These are phyloP conservation scores for Trypanosomatidae sp. DNA, from an alignment of 208 protist species.

Conservation along the genomic window DNA sequence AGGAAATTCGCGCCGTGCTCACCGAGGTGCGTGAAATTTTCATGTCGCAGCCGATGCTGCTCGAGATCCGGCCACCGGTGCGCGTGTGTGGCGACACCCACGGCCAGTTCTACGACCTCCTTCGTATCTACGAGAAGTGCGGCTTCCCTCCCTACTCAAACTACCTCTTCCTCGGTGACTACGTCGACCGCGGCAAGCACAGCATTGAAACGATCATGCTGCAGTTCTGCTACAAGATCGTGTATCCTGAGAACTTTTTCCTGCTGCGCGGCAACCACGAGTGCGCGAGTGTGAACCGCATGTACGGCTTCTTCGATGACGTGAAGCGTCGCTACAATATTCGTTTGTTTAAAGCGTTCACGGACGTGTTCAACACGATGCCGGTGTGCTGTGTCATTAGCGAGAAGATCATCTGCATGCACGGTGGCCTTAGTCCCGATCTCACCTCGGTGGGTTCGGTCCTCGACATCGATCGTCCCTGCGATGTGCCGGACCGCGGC, in stretches of 20 bases:
- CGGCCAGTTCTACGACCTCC: conserved; percentile 99
- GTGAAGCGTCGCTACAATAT: conserved; percentile 94
- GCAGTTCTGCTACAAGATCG: conserved; percentile 96
- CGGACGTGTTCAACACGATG: conserved; percentile 99
- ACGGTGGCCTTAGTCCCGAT: conserved; percentile 98
- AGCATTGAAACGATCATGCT: conserved; percentile 93
- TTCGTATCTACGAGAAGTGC: conserved; percentile 99
- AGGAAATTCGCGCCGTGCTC: conserved; percentile 81
- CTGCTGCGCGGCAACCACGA: conserved; percentile 99
- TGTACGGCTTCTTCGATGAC: conserved; percentile 99
- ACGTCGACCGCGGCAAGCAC: conserved; percentile 98
- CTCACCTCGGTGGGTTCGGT: no score
- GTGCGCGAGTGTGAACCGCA: conserved; percentile 96
- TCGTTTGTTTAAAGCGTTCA: conserved; percentile 99
- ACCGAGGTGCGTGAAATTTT: conserved; percentile 82
- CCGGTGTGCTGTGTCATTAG: conserved; percentile 98
- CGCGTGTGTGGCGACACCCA: conserved; percentile 97
- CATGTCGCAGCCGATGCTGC: conserved; percentile 87
- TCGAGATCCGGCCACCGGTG: conserved; percentile 88
- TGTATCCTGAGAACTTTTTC: conserved; percentile 98
- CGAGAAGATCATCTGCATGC: conserved; percentile 99
- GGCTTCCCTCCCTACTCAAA: conserved; percentile 98
- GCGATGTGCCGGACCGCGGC: conserved; percentile 98
- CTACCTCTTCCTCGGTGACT: conserved; percentile 99
- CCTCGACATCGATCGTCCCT: conserved; percentile 96